A percentile compares a stretch with the other conserved stretches of the same genome.
Conservation (phyloP, 129 eudicot species). For the Chrysanthemum lavandulifolium region DNA sequence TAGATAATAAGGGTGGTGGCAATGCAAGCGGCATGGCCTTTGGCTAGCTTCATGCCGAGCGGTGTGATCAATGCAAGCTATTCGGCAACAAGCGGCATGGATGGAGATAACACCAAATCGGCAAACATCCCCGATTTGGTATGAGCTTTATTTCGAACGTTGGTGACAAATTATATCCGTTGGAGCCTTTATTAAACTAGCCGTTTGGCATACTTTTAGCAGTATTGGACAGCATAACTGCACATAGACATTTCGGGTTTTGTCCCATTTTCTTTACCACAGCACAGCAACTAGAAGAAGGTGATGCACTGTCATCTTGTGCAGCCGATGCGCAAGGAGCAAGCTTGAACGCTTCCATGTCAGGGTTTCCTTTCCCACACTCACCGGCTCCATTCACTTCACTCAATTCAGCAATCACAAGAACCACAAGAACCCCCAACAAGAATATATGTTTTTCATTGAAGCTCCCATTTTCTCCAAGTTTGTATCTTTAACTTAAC, state of each 20-base stretch:
- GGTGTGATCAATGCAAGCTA: no score
- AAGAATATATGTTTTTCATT: constrained; percentile 44
- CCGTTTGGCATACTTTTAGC: constrained; percentile 37
- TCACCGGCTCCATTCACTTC: constrained; percentile 64
- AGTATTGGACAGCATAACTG: constrained; percentile 82
- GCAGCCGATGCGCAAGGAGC: constrained; percentile 85
- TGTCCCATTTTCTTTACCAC: constrained; percentile 65
- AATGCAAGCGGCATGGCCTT: no score
- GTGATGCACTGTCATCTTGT: constrained; percentile 46
- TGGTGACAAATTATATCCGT: no score
- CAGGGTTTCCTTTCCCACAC: constrained; percentile 62
- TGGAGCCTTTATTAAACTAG: no score
- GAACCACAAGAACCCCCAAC: constrained; percentile 38
- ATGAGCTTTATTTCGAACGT: no score
- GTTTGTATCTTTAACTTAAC: not conserved
- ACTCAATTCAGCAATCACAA: constrained; percentile 34
- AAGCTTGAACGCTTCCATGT: constrained; percentile 75
- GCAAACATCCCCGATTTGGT: no score
- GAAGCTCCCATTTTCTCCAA: constrained; percentile 41
- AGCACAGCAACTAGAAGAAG: constrained; percentile 59
- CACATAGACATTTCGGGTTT: constrained; percentile 85
- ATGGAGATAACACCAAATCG: no score
- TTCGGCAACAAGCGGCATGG: no score
- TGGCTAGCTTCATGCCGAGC: no score
- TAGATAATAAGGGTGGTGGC: no score